Base-by-base conservation (phyloP, 148 eudicot species). In the Persicaria maculosa region DNA sequence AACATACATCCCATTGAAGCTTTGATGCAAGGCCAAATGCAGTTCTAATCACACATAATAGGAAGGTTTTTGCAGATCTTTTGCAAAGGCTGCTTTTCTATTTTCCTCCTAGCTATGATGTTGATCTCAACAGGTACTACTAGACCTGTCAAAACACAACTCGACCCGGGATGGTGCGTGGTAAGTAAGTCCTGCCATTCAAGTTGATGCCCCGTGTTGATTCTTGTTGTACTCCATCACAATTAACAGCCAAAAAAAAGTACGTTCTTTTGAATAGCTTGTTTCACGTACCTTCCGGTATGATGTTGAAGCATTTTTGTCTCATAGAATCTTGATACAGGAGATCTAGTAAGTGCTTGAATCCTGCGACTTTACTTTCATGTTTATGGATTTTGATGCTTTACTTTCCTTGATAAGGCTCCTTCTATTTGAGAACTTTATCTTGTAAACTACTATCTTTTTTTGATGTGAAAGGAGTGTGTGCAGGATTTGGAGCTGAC, bases 161-260 rank as follows among this genome's bases (percentile, higher is more conserved):
- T 95, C 99, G 76, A 90, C 94, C 15, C 89, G 97, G 78, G 97
- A 95, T 88, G 99, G 97, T 76, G 99, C 99, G 78, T 95, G 99
- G 99, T 95, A 64, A 22, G 46, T 36, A 64, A 80, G 68, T 47
- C 61, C 45, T 43, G 6, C 16, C 15, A 70, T 48, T 48, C 7
- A 48, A 17, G 14, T 70, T n/a, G 6, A 20, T 6, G 50, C 1
- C 8, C 50, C 7, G 4, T n/a, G 25, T 61, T 61, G 19, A 64
- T 36, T 3, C 31, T 40, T 64, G 45, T 40, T 64, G 45, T 40
- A 64, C 69, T 31, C 15, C 9, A 43, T 46, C 36, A n/a, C 50
- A 48, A 4, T 40, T 64, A 40, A 36, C 4, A 7, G 17, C 46
- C 36, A 64, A 40, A 64, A 64, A 25, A 25, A 48, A 48, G 46